Evolutionary conservation across 2,329 filamentous ascomycete genomes (phyloP).

Genomic region (Aspergillus aculeatus): DNA sequence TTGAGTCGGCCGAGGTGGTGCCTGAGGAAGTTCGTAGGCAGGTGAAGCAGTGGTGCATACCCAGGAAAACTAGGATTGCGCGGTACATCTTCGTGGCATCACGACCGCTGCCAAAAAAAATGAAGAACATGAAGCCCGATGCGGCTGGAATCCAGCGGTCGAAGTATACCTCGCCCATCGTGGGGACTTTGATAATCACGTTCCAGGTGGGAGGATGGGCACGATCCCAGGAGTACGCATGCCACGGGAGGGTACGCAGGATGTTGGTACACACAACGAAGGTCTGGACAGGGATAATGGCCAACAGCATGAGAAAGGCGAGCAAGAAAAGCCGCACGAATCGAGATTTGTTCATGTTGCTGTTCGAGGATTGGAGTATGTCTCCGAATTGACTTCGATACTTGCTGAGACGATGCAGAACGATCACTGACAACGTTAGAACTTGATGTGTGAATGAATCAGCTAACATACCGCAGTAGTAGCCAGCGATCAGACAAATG

Average conservation of each 20-base stretch:
- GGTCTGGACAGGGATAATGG: slow-evolving; percentile 54
- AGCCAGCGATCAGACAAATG: slow-evolving; percentile 53
- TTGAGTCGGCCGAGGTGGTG: slow-evolving; percentile 7
- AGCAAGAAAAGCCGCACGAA: slow-evolving; percentile 56
- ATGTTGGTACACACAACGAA: slow-evolving; percentile 52
- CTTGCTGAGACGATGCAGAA: slow-evolving; percentile 59
- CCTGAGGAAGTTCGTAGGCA: slow-evolving; percentile 19
- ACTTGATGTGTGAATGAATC: neutral
- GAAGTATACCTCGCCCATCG: slow-evolving; percentile 46
- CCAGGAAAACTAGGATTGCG: slow-evolving; percentile 43
- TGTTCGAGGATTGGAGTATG: slow-evolving; percentile 52
- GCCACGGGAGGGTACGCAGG: slow-evolving; percentile 32
- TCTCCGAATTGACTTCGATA: slow-evolving; percentile 59
- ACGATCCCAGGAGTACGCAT: slow-evolving; percentile 53
- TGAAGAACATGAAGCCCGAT: slow-evolving; percentile 56
- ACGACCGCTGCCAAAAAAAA: slow-evolving; percentile 64
- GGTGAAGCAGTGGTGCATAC: slow-evolving; percentile 38
- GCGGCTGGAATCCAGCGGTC: slow-evolving; percentile 60
- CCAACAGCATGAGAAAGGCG: slow-evolving; percentile 55
- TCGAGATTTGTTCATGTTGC: slow-evolving; percentile 56
- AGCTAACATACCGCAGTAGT: slow-evolving; percentile 54
- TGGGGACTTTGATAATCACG: slow-evolving; percentile 49
- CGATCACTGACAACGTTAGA: slow-evolving; percentile 47
- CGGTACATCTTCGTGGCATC: slow-evolving; percentile 60
- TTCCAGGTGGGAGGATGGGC: slow-evolving; percentile 55